Base-by-base conservation (phyloP, 1,139 yeast species). In the Blastobotrys proliferans region DNA sequence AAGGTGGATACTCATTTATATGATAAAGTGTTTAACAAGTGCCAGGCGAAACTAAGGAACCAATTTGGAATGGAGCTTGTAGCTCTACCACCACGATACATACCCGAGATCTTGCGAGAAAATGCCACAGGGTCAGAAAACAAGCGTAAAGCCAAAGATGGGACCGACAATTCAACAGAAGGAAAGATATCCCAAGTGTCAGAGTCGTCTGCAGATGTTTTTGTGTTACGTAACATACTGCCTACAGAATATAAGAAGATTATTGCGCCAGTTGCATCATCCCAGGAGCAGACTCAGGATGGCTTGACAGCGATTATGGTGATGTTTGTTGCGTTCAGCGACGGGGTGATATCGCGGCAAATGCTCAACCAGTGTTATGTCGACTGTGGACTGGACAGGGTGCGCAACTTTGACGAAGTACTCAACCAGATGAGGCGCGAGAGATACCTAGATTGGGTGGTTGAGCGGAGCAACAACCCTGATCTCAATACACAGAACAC, bases 1-100 rank as follows among this genome's bases (percentile, higher is more conserved):
- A 31, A 22, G 14, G 32, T 31, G n/a, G 8, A 31, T 8, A 26
- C 42, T 4, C 25, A 25, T 6, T 2, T 31, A 3, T 38, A 38
- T 26, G 14, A 25, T n/a, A 14, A 24, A 10, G 31, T 44, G 3
- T 17, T 40, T 14, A 19, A 29, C 4, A 16, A 16, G 10, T 34
- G 40, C 9, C 44, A 44, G 20, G 30, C 16, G 17, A 34, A 17
- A 6, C 32, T 44, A 22, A 14, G 37, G 16, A 29, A 25, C 5
- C 25, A 28, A 14, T 44, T 40, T 32, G 47, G 47, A 9, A 37
- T 44, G 38, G 39, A 37, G 33, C 22, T 44, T 5, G 31, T 9
- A 2, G 34, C 44, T 2, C 17, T 40, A 16, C 42, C 47, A 2
- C 21, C 25, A 18, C 21, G 40, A 8, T 32, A 37, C 16, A 26